A percentile compares a stretch with the other conserved stretches of the same genome.
phyloP scores from a whole-genome alignment of 495 filamentous ascomycete species.

The Trichoderma parareesei region DNA sequence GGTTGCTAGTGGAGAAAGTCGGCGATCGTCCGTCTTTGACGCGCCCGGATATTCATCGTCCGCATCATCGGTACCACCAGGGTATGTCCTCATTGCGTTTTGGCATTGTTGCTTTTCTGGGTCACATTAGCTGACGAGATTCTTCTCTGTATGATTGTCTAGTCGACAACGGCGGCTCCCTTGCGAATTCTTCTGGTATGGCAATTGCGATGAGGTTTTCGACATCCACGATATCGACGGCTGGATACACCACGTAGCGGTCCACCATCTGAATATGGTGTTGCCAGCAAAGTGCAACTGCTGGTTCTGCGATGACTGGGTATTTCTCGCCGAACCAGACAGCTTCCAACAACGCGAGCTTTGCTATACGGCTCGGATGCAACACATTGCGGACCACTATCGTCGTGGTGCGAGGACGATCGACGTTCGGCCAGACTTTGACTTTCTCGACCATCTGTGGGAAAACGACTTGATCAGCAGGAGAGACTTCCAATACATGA shows the following conservation, averaged over 20 bases:
- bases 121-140: not conserved
- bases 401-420: constrained; percentile 13
- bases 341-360: constrained; percentile 12
- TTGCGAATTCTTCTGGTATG: constrained; percentile 32
- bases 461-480: constrained; percentile 2
- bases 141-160: not conserved
- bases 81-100: not conserved
- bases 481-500: not conserved
- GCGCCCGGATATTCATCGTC: not conserved
- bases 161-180: constrained; percentile 18
- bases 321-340: constrained; percentile 17
- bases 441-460: constrained; percentile 26
- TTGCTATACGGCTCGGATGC: constrained; percentile 20
- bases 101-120: not conserved
- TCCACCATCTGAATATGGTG: constrained; percentile 20
- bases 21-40: not conserved
- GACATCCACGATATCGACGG: constrained; percentile 22
- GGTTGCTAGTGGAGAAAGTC: not conserved
- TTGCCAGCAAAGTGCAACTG: constrained; percentile 34
- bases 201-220: constrained; percentile 25
- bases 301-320: constrained; percentile 38
- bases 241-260: constrained; percentile 38
- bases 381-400: constrained; percentile 36
- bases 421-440: constrained; percentile 34
- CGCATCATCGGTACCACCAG: not conserved